Evolutionary conservation across 768 basidiomycete genomes (phyloP), one percentile per base, ranked within the genome.

Genomic region (Phanerochaete sordida): DNA sequence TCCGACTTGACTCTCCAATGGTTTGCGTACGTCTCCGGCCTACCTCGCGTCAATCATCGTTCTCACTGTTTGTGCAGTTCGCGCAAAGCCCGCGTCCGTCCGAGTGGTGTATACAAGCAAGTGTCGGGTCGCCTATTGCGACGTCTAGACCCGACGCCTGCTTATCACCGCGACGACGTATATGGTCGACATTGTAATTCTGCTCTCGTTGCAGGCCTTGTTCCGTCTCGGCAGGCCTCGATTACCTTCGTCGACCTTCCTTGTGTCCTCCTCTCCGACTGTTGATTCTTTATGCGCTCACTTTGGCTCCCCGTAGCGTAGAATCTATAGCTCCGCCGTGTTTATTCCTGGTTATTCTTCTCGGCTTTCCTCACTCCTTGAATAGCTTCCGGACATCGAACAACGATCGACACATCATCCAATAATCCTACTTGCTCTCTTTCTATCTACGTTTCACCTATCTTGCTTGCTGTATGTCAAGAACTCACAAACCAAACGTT

Each of bases 21-120:
- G 70, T 71, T 71, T 70, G 68, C 68, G 68, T 71, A 65, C 62
- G 68, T 69, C 37, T 8, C 21, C 35, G 49, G 46, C 19, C 11
- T 56, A 30, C 19, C 59, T 52, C 21, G 62, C 15, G 23, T 15
- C 47, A 21, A 24, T 33, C 57, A 43, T 23, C 16, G 26, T 26
- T n/a, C 45, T 58, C 62, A 30, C 44, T 56, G 30, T 16, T 54
- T 33, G 15, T 49, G 0, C 48, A 69, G 69, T 65, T 65, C 60
- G 64, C 56, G 66, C 68, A 71, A 71, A 63, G 64, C 66, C 65
- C 70, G 62, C 68, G 64, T 67, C 70, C 70, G 68, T 71, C 70
- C 58, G 68, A 67, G 66, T 66, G 65, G 63, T 66, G 60, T 60
- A 48, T 56, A 49, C 55, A 24, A 56, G 56, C 51, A 54, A 54